Evolutionary conservation across 2,329 filamentous ascomycete species (phyloP), one percentile per base, ranked within the genome.

Genomic region (Metarhizium anisopliae): DNA sequence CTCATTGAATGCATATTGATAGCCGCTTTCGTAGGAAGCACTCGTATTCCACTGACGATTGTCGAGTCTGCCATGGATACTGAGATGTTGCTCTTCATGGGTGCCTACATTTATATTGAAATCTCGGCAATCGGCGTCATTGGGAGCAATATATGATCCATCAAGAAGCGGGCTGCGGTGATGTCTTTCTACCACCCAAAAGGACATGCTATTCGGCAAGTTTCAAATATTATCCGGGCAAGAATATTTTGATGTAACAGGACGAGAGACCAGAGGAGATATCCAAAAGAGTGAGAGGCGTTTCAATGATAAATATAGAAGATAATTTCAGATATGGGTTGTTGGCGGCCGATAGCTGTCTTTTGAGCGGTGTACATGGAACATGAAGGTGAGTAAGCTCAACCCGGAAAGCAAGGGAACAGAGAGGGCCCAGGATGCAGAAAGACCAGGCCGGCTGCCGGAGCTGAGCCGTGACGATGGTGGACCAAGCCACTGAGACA

Each of bases 111-210:
- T 30, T 29, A 30, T 49, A 11, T 4, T 30, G 45, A 49, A 8
- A 14, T 49, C 20, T 49, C 25, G 20, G 53, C 35, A 53, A 45
- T 51, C 35, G 57, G 35, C 42, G 47, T 53, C 47, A 18, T 43
- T 50, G 47, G 4, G 30, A 36, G 42, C 42, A 29, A 25, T 53
- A 43, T 42, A 42, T 52, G 50, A 53, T 18, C 38, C 35, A 32
- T 36, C 55, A 61, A 49, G 55, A 54, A 63, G 63, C 59, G 65
- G 60, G 59, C 60, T 62, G 62, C 60, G 64, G 53, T 51, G 16
- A 20, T 45, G 53, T 58, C 67, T 60, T 65, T 68, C 66, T 61
- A 67, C 68, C 59, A 72, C 68, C 72, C 67, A 72, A 65, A 67
- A 74, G 64, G 65, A 68, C 69, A 72, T 68, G 64, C 68, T 70